phyloP scores from a whole-genome alignment of 768 basidiomycete genomes.

The Clavulina sp. region DNA sequence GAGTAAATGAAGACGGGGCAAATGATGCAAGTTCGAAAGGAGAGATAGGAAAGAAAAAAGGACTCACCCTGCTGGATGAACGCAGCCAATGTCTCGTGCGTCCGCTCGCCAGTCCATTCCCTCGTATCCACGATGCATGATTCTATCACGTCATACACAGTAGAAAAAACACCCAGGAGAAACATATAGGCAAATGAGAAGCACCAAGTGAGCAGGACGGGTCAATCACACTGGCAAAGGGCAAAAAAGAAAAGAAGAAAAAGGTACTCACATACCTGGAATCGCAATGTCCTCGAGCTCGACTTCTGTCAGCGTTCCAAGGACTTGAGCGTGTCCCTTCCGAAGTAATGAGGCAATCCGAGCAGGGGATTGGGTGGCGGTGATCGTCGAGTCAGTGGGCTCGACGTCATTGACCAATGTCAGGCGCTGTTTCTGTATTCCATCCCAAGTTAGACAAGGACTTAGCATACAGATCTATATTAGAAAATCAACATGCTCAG shows the following conservation, averaged over 20 bases:
- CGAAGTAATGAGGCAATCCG: slow-evolving; percentile 46
- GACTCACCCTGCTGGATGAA: slow-evolving; percentile 58
- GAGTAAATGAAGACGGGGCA: background rate
- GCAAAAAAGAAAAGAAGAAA: background rate
- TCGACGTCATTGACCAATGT: slow-evolving; percentile 36
- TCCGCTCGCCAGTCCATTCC: slow-evolving; percentile 50
- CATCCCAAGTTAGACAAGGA: background rate
- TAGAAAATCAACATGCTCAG: background rate
- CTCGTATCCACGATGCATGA: slow-evolving; percentile 52
- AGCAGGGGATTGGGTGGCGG: slow-evolving; percentile 39
- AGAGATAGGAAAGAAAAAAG: background rate
- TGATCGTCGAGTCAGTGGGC: slow-evolving; percentile 20
- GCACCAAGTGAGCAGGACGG: no score
- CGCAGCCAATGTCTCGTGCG: slow-evolving; percentile 48
- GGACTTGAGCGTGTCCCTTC: slow-evolving; percentile 49
- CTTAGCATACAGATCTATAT: background rate
- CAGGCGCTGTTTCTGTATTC: slow-evolving; percentile 31
- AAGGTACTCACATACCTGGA: slow-evolving; percentile 36
- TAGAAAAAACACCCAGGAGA: background rate
- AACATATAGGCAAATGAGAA: background rate
- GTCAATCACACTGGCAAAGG: no score
- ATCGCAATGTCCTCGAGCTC: slow-evolving; percentile 69
- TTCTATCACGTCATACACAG: background rate
- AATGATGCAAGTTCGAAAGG: background rate
- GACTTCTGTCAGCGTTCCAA: slow-evolving; percentile 48